phyloP scores from a whole-genome alignment of 192 early-diverging fungal species.

The Oehlia diaphana region DNA sequence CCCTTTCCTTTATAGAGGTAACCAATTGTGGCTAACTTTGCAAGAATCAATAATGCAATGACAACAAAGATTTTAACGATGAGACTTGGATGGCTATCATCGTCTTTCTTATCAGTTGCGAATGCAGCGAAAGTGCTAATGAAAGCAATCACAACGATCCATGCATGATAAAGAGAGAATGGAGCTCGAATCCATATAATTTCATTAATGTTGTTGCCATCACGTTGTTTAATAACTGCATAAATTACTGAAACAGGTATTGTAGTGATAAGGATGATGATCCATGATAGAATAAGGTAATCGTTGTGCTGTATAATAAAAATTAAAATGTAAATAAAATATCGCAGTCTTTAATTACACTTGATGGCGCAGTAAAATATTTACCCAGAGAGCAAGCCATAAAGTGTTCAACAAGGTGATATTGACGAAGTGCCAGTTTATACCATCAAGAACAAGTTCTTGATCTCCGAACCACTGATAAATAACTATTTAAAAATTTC shows the following conservation, averaged over 20 bases:
- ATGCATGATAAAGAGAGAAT: conserved; percentile 69
- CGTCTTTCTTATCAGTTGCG: conserved; percentile 40
- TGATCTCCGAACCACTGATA: conserved; percentile 61
- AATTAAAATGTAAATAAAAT: neutral
- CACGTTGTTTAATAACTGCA: conserved; percentile 47
- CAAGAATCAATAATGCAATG: conserved; percentile 53
- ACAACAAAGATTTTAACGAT: conserved; percentile 49
- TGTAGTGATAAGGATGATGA: conserved; percentile 59
- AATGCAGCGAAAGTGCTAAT: conserved; percentile 64
- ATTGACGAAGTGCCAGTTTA: conserved; percentile 65
- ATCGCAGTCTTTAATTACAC: neutral
- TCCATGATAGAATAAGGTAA: conserved; percentile 51
- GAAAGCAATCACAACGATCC: conserved; percentile 58
- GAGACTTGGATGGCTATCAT: conserved; percentile 37
- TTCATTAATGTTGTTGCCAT: conserved; percentile 39
- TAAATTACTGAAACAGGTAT: conserved; percentile 59
- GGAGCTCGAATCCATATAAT: conserved; percentile 62
- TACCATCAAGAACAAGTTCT: conserved; percentile 57
- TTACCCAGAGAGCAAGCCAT: conserved; percentile 65
- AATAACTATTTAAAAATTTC: conserved; percentile 31
- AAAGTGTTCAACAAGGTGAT: conserved; percentile 55
- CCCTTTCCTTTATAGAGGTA: conserved; percentile 62
- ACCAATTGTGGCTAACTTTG: conserved; percentile 50
- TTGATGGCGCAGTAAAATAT: conserved; percentile 3
- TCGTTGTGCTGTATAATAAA: conserved; percentile 20